Evolutionary conservation across 2,329 filamentous ascomycete species (phyloP), one percentile per base, ranked within the genome.

Genomic region (Xylariaceae sp.): DNA sequence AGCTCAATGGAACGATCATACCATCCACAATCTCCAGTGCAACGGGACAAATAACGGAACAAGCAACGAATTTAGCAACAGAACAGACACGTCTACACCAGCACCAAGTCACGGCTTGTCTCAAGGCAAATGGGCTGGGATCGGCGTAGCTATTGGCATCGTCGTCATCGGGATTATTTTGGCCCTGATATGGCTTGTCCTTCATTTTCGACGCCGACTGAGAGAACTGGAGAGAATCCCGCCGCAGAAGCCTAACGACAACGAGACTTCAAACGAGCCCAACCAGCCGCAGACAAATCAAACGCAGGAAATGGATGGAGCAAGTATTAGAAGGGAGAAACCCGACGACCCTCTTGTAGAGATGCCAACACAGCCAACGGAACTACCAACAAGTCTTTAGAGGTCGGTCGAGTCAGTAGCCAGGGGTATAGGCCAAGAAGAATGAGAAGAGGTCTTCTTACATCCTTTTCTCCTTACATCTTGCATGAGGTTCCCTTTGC

Each of bases 11-110:
- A 24, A 35, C 15, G 26, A 49, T 11, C n/a, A 27, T 1, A 42
- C 27, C 4, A 54, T 58, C 11, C 29, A 46, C 6, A 52, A 37
- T 15, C 42, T 58, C 1, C 4, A 18, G 6, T 58, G 55, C 29
- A 42, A 49, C 9, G 51, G 55, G 10, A 45, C 32, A 5, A 35
- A 49, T 35, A 50, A 55, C 43, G 8, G n/a, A 15, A 27, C 27
- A 15, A 24, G 33, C 8, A 16, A 36, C 40, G 10, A 35, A 3
- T 44, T 4, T 30, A 24, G 13, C 2, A 9, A n/a, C n/a, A 18
- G 33, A 8, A 8, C 8, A 36, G 16, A 6, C 15, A 8, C 36
- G 13, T 26, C 27, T 18, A 16, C 6, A 33, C 35, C 26, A 15
- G 18, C 27, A 2, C 7, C 20, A 9, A 30, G 10, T 16, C 8